Conservation (phyloP, 2,329 filamentous ascomycete species). For the Aspergillus terreus region DNA sequence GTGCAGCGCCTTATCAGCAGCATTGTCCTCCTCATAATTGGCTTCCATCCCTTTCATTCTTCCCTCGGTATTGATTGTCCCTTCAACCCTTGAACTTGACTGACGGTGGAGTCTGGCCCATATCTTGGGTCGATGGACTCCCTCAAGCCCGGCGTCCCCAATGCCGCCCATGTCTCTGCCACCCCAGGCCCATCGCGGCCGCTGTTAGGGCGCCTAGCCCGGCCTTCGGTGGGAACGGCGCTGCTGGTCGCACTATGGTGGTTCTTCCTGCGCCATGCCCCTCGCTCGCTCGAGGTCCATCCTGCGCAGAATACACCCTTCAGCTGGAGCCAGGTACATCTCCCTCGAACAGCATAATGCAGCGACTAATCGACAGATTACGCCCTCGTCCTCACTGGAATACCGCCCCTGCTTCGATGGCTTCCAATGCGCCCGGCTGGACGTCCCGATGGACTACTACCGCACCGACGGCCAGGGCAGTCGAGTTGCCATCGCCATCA, state of each 20-base stretch:
- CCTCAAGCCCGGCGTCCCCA: too few species aligned
- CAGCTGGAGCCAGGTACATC: constrained; percentile 12
- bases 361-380: constrained; percentile 14
- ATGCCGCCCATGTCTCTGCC: too few species aligned
- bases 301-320: neutral
- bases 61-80: too few species aligned
- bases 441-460: constrained; percentile 49
- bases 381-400: constrained; percentile 26
- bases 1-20: too few species aligned
- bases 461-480: constrained; percentile 28
- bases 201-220: too few species aligned
- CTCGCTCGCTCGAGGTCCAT: neutral
- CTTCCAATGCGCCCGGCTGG: constrained; percentile 48
- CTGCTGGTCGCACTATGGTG: constrained; percentile 6
- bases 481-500: constrained; percentile 42
- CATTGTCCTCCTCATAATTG: too few species aligned
- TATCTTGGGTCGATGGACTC: too few species aligned
- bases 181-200: too few species aligned
- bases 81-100: too few species aligned
- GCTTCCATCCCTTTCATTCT: too few species aligned
- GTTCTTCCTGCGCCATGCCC: neutral
- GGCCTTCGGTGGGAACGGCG: too few species aligned
- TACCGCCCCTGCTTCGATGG: constrained; percentile 43
- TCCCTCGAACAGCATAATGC: neutral
- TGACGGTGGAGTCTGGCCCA: too few species aligned